Conservation (phyloP, 2,329 filamentous ascomycete species). For the Esteya vermicola region DNA sequence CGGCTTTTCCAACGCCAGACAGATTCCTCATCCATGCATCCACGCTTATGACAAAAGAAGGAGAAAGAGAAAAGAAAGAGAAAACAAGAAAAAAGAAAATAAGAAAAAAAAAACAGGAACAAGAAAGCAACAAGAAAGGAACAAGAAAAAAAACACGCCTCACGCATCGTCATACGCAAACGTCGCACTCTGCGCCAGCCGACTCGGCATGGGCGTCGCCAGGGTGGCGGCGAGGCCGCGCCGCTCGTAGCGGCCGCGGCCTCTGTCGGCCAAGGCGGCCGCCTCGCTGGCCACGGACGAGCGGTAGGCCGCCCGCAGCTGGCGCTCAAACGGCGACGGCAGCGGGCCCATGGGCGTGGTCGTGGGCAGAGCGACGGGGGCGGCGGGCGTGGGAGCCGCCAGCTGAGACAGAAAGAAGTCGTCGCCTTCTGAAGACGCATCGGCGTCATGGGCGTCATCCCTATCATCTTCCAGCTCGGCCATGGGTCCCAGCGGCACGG, state of each 20-base stretch:
- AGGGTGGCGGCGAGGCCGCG: not conserved
- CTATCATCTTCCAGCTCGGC: constrained; percentile 7
- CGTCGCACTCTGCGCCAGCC: constrained; percentile 5
- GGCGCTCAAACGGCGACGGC: constrained; percentile 11
- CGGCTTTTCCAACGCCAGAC: too few relatives aligned
- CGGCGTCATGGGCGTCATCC: not conserved
- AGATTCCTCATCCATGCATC: too few relatives aligned
- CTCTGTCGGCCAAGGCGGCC: not conserved
- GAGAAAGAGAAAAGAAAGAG: not conserved
- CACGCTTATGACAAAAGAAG: not conserved
- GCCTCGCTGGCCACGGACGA: not conserved
- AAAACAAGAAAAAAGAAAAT: not conserved
- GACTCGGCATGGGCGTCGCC: not conserved
- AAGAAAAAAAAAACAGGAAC: not conserved
- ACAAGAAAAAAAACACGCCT: not conserved
- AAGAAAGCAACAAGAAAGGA: not conserved
- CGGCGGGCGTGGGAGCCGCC: not conserved
- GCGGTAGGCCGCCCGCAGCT: constrained; percentile 11
- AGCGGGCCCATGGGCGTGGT: constrained; percentile 12
- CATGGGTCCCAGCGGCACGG: constrained; percentile 13
- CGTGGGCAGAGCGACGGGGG: constrained; percentile 1
- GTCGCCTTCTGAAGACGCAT: constrained; percentile 4
- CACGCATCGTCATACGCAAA: constrained; percentile 6
- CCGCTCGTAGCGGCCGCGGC: not conserved
- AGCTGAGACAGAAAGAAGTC: not conserved